phyloP scores from a whole-genome alignment of 169 alveolate genomes.

The Perkinsus olseni region DNA sequence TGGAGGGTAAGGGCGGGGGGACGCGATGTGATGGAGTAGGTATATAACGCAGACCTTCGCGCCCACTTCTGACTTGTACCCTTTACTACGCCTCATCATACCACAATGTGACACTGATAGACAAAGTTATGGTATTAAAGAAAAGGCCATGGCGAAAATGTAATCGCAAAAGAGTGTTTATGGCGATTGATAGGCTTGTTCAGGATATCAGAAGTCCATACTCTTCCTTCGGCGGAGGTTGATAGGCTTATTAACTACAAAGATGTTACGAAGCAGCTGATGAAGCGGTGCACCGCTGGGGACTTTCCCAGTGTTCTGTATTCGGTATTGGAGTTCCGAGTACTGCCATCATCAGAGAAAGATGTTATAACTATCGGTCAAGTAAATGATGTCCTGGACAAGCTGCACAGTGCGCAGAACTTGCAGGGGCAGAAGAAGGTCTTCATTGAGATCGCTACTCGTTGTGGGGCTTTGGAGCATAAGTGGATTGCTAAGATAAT shows the following conservation, averaged over 20 bases:
- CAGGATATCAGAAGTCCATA: neutral
- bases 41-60: neutral
- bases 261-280: neutral
- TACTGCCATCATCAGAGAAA: neutral
- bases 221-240: neutral
- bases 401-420: neutral
- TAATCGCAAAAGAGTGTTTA: neutral
- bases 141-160: neutral
- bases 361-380: neutral
- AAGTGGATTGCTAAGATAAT: neutral
- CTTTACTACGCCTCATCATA: neutral
- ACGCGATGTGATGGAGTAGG: neutral
- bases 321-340: neutral
- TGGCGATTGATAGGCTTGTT: neutral
- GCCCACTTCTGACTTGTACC: neutral
- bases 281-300: neutral
- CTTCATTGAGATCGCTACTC: neutral
- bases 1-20: too few relatives aligned
- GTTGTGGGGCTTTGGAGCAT: neutral
- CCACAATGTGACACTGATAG: neutral
- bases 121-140: neutral
- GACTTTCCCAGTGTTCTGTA: neutral
- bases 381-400: neutral
- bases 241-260: neutral
- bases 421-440: neutral